phyloP scores from a whole-genome alignment of 2,329 filamentous ascomycete genomes.

The Scleromitrula shiraiana region DNA sequence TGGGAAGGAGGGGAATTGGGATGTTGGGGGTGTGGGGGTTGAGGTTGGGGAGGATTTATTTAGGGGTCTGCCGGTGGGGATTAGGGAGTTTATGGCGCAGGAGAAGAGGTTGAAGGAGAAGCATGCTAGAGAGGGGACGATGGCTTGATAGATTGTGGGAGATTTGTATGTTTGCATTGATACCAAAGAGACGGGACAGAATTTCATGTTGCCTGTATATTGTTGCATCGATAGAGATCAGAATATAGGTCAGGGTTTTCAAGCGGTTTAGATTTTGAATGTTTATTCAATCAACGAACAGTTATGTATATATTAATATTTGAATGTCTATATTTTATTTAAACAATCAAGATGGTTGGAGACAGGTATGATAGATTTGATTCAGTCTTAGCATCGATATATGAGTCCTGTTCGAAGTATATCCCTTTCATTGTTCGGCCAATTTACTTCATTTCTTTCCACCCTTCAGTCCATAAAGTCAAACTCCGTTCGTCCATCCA shows the following conservation, averaged over 20 bases:
- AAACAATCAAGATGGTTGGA: neutral
- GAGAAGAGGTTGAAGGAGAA: slow-evolving; percentile 83
- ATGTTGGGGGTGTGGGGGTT: slow-evolving; percentile 34
- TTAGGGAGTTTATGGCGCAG: slow-evolving; percentile 93
- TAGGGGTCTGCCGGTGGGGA: slow-evolving; percentile 77
- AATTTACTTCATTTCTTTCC: neutral
- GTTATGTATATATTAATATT: too few species aligned
- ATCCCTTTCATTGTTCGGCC: slow-evolving; percentile 4
- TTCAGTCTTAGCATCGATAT: neutral
- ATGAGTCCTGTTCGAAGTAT: neutral
- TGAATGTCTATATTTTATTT: too few species aligned
- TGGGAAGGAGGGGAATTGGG: slow-evolving; percentile 64
- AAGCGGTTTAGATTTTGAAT: too few species aligned
- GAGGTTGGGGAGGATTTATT: slow-evolving; percentile 63
- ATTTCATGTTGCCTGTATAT: neutral
- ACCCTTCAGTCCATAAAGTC: neutral
- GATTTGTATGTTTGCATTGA: neutral
- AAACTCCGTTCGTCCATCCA: neutral
- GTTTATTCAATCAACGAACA: too few species aligned
- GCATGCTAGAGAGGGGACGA: slow-evolving; percentile 47
- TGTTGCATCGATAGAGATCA: neutral
- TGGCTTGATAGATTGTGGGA: slow-evolving; percentile 1
- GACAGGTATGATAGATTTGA: neutral
- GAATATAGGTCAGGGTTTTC: too few species aligned
- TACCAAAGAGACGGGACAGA: neutral